Evolutionary conservation across 192 early-diverging fungal species (phyloP).

Genomic region (Lobulomyces angularis): DNA sequence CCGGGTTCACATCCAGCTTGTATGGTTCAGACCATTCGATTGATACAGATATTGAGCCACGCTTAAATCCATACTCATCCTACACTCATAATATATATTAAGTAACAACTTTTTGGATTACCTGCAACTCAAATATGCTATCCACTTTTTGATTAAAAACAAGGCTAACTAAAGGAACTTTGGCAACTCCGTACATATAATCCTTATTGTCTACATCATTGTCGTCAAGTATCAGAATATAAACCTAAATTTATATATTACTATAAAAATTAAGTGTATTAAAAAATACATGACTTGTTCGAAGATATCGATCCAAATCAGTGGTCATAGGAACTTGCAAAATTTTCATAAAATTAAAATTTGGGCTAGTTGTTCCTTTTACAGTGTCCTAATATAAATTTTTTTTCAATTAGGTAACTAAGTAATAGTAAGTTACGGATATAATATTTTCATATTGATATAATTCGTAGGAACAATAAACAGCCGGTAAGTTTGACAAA

Average conservation of each 20-base stretch:
- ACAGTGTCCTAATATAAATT: conserved; percentile 14
- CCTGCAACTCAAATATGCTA: conserved; percentile 15
- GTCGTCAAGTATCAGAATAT: conserved; percentile 25
- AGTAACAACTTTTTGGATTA: too few relatives aligned
- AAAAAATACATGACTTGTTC: conserved; percentile 12
- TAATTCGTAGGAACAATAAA: conserved; percentile 24
- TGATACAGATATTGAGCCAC: conserved; percentile 15
- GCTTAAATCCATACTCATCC: conserved; percentile 15
- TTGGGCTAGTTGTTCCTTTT: conserved; percentile 15
- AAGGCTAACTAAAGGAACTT: conserved; percentile 20
- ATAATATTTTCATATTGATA: conserved; percentile 17
- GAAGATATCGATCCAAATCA: conserved; percentile 24
- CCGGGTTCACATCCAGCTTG: conserved; percentile 11
- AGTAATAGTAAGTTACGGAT: conserved; percentile 3
- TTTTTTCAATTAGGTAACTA: neutral
- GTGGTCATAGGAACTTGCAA: conserved; percentile 23
- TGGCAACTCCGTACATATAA: conserved; percentile 20
- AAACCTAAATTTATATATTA: neutral
- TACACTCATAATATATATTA: too few relatives aligned
- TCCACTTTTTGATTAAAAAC: conserved; percentile 14
- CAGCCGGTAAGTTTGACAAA: conserved; percentile 10
- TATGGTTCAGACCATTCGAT: conserved; percentile 32
- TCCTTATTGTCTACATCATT: conserved; percentile 19
- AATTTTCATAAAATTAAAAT: conserved; percentile 20
- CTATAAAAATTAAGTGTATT: neutral